Percentiles rank a stretch among this genome's conserved stretches.
Conservation (phyloP, 1,284 basidiomycete genomes). For the Austroboletus sp. region DNA sequence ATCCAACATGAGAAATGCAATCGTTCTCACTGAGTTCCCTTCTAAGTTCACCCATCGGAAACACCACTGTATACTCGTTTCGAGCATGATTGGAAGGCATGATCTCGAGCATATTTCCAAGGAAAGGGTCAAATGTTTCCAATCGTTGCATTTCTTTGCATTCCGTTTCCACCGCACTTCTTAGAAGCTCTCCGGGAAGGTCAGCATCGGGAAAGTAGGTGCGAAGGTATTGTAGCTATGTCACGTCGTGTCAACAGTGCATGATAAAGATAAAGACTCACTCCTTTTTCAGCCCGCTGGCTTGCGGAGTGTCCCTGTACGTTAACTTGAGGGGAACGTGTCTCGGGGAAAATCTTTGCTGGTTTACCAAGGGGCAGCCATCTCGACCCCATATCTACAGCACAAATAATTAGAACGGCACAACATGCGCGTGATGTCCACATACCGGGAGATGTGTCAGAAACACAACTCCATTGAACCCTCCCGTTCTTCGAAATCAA, state of each 20-base stretch:
- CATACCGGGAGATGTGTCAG: conserved; percentile 25
- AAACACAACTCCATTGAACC: conserved; percentile 50
- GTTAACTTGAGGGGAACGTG: conserved; percentile 36
- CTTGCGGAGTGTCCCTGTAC: conserved; percentile 32
- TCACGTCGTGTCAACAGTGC: conserved; percentile 5
- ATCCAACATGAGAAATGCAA: conserved; percentile 4
- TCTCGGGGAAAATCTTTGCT: conserved; percentile 51
- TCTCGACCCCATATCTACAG: conserved; percentile 13
- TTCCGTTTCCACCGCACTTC: conserved; percentile 47
- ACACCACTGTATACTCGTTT: conserved; percentile 39
- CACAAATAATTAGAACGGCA: conserved; percentile 3
- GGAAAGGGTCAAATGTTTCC: conserved; percentile 47
- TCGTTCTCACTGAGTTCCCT: conserved; percentile 51
- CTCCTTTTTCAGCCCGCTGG: conserved; percentile 57
- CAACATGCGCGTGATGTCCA: conserved; percentile 1
- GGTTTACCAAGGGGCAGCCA: conserved; percentile 28
- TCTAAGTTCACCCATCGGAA: conserved; percentile 56
- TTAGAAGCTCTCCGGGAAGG: conserved; percentile 55
- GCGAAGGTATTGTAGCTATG: conserved; percentile 61
- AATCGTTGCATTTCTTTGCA: conserved; percentile 32
- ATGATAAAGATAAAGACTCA: conserved; percentile 30
- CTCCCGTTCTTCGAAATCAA: conserved; percentile 40
- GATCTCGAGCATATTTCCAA: conserved; percentile 47
- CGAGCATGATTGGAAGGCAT: conserved; percentile 30
- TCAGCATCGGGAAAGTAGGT: conserved; percentile 67